Conservation (phyloP, 495 filamentous ascomycete species). For the Penicillium soppii region DNA sequence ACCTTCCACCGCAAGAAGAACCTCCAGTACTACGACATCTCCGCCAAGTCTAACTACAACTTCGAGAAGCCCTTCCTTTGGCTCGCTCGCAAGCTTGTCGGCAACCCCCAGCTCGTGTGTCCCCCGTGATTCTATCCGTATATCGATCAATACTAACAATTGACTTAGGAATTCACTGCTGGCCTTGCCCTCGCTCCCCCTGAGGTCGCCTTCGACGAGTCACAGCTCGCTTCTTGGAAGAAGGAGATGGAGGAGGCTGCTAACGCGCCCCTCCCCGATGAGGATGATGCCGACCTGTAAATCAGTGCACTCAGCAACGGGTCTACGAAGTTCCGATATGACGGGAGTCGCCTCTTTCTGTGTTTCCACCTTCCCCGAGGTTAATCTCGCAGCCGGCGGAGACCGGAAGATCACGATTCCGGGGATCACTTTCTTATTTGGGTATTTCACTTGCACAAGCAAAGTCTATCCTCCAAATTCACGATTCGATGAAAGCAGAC, state of each 20-base stretch:
- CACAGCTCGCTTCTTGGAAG: slow-evolving; percentile 76
- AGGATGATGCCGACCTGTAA: slow-evolving; percentile 84
- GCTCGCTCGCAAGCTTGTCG: slow-evolving; percentile 97
- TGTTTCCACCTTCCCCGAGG: not conserved
- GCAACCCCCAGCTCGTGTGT: slow-evolving; percentile 85
- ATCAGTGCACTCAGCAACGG: slow-evolving; percentile 14
- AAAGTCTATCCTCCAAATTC: slow-evolving; percentile 27
- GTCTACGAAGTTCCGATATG: slow-evolving; percentile 15
- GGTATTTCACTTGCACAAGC: slow-evolving; percentile 20
- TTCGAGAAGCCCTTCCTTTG: slow-evolving; percentile 99
- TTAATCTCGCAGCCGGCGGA: not conserved
- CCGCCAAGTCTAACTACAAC: slow-evolving; percentile 99
- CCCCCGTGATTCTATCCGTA: not conserved
- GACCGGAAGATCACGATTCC: slow-evolving; percentile 2
- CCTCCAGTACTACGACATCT: slow-evolving; percentile 99
- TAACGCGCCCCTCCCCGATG: slow-evolving; percentile 84
- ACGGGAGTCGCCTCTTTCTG: slow-evolving; percentile 8
- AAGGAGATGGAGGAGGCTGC: slow-evolving; percentile 86
- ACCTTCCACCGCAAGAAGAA: slow-evolving; percentile 99
- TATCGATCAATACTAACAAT: slow-evolving; percentile 14
- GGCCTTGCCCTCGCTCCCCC: slow-evolving; percentile 92
- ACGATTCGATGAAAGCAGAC: slow-evolving; percentile 47
- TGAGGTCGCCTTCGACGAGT: slow-evolving; percentile 81
- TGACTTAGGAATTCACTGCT: slow-evolving; percentile 87
- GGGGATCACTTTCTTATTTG: slow-evolving; percentile 11